Evolutionary conservation across 2,329 filamentous ascomycete genomes (phyloP).

Genomic region (Arthrinium puccinioides): DNA sequence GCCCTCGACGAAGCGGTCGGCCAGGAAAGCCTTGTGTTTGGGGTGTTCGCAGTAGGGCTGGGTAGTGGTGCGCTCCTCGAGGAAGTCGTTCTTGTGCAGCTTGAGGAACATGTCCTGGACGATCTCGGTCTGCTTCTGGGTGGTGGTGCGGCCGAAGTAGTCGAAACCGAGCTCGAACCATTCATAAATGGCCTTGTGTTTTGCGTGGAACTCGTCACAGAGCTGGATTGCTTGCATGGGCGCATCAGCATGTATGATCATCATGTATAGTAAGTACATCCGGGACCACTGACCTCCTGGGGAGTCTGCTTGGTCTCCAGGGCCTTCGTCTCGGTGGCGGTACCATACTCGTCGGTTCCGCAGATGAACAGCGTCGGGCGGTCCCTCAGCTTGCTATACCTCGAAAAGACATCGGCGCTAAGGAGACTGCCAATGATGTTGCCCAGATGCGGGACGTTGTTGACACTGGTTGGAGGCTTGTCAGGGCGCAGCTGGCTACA

Average conservation of each 20-base stretch:
- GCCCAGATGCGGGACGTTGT: slow-evolving; percentile 74
- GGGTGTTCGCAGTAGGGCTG: slow-evolving; percentile 76
- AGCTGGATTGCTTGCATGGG: no score
- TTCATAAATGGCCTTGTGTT: slow-evolving; percentile 86
- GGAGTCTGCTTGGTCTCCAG: slow-evolving; percentile 81
- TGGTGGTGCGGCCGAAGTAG: slow-evolving; percentile 89
- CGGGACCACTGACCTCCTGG: no score
- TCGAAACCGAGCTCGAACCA: slow-evolving; percentile 97
- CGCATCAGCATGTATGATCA: no score
- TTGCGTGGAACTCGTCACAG: slow-evolving; percentile 85
- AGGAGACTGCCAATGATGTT: slow-evolving; percentile 85
- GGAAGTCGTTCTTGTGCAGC: slow-evolving; percentile 80
- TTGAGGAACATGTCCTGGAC: slow-evolving; percentile 85
- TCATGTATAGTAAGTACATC: no score
- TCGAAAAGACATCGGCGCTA: slow-evolving; percentile 79
- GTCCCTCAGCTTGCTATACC: slow-evolving; percentile 73
- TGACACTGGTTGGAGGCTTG: no score
- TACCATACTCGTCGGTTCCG: slow-evolving; percentile 91
- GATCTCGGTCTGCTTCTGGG: slow-evolving; percentile 80
- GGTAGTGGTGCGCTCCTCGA: slow-evolving; percentile 78
- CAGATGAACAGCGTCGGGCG: slow-evolving; percentile 79
- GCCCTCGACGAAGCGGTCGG: slow-evolving; percentile 81
- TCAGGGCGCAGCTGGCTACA: no score
- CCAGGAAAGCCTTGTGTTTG: slow-evolving; percentile 66
- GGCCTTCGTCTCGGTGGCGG: slow-evolving; percentile 91